Evolutionary conservation across 805 yeast genomes (phyloP).

Genomic region (Lipomyces oligophaga): DNA sequence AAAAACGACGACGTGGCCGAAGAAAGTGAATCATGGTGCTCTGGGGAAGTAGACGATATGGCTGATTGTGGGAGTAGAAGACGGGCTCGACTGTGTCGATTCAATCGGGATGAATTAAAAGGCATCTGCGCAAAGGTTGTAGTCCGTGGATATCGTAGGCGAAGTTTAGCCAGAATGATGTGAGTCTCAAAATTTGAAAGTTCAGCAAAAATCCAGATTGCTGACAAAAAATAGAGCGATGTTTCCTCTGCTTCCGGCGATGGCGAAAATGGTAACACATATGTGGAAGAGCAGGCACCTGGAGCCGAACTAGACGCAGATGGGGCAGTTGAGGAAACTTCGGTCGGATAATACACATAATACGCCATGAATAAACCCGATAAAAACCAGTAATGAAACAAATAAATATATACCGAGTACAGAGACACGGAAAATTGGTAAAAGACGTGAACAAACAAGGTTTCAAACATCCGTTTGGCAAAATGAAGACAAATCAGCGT

Average conservation of each 20-base stretch:
- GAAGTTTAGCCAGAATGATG: conserved; percentile 52
- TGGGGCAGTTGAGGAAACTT: background rate
- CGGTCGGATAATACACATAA: conserved; percentile 47
- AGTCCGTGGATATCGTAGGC: conserved; percentile 49
- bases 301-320: background rate
- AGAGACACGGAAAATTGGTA: conserved; percentile 89
- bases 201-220: conserved; percentile 58
- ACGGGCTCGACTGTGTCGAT: too few species aligned
- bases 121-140: background rate
- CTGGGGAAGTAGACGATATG: too few species aligned
- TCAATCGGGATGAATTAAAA: background rate
- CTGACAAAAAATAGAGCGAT: conserved; percentile 25
- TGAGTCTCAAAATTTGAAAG: conserved; percentile 71
- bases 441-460: conserved; percentile 76
- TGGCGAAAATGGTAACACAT: conserved; percentile 11
- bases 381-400: conserved; percentile 86
- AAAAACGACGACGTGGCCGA: conserved; percentile 4
- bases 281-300: conserved; percentile 11
- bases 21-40: background rate
- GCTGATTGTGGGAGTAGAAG: too few species aligned
- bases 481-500: conserved; percentile 67
- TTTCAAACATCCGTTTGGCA: conserved; percentile 81
- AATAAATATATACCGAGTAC: conserved; percentile 79
- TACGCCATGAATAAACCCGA: conserved; percentile 62
- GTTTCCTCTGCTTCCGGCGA: conserved; percentile 19